phyloP scores from a whole-genome alignment of 441 rosid species.

The Rhodomyrtus psidioides region DNA sequence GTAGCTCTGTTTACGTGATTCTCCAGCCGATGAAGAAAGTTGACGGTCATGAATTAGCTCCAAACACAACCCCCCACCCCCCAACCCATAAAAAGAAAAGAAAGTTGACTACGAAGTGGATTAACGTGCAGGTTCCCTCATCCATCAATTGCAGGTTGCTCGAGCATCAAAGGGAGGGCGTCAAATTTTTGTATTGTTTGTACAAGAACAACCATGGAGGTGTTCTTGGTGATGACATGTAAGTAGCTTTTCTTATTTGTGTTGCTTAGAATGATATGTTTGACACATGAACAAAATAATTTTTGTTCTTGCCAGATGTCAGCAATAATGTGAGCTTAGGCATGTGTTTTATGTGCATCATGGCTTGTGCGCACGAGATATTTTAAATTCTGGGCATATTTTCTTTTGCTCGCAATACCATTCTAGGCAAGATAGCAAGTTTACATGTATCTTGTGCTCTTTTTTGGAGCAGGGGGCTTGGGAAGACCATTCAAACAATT shows the following conservation, averaged over 20 bases:
- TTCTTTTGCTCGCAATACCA: neutral
- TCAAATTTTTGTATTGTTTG: slow-evolving; percentile 60
- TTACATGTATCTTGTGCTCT: neutral
- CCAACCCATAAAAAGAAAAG: neutral
- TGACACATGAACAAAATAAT: neutral
- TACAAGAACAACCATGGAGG: slow-evolving; percentile 84
- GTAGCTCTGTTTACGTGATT: neutral
- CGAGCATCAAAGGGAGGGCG: slow-evolving; percentile 84
- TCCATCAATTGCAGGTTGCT: slow-evolving; percentile 90
- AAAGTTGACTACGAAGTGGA: neutral
- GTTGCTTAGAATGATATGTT: neutral
- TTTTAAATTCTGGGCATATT: neutral
- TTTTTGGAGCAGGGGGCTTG: slow-evolving; percentile 64
- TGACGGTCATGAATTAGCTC: neutral
- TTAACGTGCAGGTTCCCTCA: slow-evolving; percentile 64
- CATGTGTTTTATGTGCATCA: neutral
- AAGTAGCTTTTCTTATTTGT: slow-evolving; percentile 11
- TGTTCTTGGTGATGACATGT: slow-evolving; percentile 97
- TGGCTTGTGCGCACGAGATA: neutral
- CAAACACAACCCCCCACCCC: neutral
- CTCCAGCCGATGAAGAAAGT: neutral
- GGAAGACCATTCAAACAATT: slow-evolving; percentile 92
- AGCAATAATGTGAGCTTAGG: neutral
- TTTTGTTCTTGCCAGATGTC: neutral
- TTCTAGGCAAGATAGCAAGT: neutral